These are phyloP conservation scores for Oropetium thomaeum DNA, from an alignment of 176 grass and related monocot genomes.

Conservation along the genomic window DNA sequence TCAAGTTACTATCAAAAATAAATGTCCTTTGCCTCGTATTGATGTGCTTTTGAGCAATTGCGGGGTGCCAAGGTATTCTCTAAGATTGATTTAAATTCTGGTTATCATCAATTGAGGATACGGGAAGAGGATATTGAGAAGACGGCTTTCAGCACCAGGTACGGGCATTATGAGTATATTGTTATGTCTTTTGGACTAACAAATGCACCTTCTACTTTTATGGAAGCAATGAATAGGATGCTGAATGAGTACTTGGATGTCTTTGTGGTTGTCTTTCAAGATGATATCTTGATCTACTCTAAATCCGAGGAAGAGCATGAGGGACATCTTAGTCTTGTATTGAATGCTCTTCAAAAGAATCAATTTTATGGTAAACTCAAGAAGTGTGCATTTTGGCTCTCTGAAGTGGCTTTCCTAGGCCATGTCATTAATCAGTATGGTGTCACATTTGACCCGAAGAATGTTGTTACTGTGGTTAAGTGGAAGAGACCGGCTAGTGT, in stretches of 20 bases:
- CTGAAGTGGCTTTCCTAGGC: not conserved
- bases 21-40: too few relatives aligned
- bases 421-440: not conserved
- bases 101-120: too few relatives aligned
- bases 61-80: too few relatives aligned
- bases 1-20: too few relatives aligned
- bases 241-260: not conserved
- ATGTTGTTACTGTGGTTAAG: not conserved
- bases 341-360: not conserved
- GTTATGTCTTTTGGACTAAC: not conserved
- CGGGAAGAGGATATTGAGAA: too few relatives aligned
- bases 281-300: not conserved
- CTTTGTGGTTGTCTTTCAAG: not conserved
- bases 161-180: too few relatives aligned
- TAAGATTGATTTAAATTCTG: too few relatives aligned
- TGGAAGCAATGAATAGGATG: not conserved
- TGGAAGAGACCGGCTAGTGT: not conserved
- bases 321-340: not conserved
- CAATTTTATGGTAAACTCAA: not conserved
- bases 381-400: not conserved
- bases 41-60: too few relatives aligned
- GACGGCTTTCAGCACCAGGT: too few relatives aligned
- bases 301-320: not conserved
- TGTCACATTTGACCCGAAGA: not conserved
- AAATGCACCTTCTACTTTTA: not conserved